A percentile compares a stretch with the other conserved stretches of the same genome.
These are phyloP conservation scores for Pestalotiopsis sp. DNA, from an alignment of 2,329 filamentous ascomycete genomes.

Conservation along the genomic window DNA sequence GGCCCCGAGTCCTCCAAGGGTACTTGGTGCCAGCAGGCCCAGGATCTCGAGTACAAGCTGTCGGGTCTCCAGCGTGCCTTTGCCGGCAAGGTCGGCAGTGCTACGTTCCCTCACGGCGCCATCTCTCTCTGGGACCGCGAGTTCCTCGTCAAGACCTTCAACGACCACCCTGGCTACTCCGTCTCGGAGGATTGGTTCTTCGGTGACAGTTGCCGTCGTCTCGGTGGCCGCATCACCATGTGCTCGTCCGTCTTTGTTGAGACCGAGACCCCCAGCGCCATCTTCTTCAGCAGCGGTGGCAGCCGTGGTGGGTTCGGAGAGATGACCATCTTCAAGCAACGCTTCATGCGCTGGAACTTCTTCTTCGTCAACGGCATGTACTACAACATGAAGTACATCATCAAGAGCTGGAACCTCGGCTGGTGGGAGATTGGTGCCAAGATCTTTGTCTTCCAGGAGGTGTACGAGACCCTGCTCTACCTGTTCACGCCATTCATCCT, in stretches of 20 bases:
- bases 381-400: constrained; percentile 46
- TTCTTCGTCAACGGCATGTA: constrained; percentile 50
- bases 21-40: constrained; percentile 43
- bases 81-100: constrained; percentile 43
- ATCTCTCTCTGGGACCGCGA: constrained; percentile 49
- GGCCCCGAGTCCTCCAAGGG: constrained; percentile 34
- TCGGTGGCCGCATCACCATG: constrained; percentile 46
- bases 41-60: constrained; percentile 54
- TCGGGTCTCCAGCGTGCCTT: constrained; percentile 45
- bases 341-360: constrained; percentile 52
- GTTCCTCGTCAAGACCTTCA: constrained; percentile 44
- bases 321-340: constrained; percentile 52
- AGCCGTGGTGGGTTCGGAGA: constrained; percentile 49
- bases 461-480: constrained; percentile 45
- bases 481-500: constrained; percentile 44
- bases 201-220: constrained; percentile 43
- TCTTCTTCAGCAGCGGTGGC: constrained; percentile 40
- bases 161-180: constrained; percentile 48
- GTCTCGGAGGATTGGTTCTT: constrained; percentile 55
- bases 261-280: constrained; percentile 44
- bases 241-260: constrained; percentile 51
- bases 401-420: constrained; percentile 46
- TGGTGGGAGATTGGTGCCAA: constrained; percentile 50
- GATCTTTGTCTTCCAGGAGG: constrained; percentile 48
- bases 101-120: constrained; percentile 51